These are phyloP conservation scores for Aureobasidium melanogenum DNA, from an alignment of 2,329 filamentous ascomycete species.

Conservation along the genomic window DNA sequence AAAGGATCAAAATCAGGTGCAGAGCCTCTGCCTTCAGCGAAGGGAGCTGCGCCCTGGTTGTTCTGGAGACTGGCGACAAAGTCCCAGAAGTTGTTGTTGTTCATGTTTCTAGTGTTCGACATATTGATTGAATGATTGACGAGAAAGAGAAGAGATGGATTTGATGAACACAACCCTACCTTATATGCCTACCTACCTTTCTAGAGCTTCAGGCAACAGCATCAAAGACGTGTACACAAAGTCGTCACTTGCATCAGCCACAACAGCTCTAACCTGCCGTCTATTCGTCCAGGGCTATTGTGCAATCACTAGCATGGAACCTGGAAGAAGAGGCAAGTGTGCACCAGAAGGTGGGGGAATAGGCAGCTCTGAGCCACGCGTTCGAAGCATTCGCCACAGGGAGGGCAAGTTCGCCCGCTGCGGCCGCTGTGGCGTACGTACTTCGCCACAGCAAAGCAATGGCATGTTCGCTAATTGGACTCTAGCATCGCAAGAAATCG, in stretches of 20 bases:
- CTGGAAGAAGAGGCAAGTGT: conserved; percentile 4
- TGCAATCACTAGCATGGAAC: background rate
- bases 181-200: conserved; percentile 8
- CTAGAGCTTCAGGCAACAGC: conserved; percentile 3
- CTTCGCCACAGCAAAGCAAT: background rate
- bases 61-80: conserved; percentile 40
- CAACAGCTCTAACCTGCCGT: background rate
- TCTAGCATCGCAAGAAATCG: background rate
- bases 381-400: conserved; percentile 6
- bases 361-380: conserved; percentile 11
- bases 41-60: conserved; percentile 11
- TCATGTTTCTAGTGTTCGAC: conserved; percentile 16
- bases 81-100: conserved; percentile 47
- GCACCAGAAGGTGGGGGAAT: conserved; percentile 3
- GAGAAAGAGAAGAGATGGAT: background rate
- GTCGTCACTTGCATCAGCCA: conserved; percentile 8
- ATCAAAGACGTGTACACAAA: conserved; percentile 3
- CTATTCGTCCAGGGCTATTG: background rate
- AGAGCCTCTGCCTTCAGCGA: conserved; percentile 18
- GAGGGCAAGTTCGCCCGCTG: background rate
- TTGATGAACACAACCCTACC: background rate
- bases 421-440: background rate
- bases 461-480: background rate
- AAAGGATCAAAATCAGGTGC: background rate
- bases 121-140: conserved; percentile 11